Evolutionary conservation across 176 grass and related monocot species (phyloP).

Genomic region (Hsuehochloa calcarea): DNA sequence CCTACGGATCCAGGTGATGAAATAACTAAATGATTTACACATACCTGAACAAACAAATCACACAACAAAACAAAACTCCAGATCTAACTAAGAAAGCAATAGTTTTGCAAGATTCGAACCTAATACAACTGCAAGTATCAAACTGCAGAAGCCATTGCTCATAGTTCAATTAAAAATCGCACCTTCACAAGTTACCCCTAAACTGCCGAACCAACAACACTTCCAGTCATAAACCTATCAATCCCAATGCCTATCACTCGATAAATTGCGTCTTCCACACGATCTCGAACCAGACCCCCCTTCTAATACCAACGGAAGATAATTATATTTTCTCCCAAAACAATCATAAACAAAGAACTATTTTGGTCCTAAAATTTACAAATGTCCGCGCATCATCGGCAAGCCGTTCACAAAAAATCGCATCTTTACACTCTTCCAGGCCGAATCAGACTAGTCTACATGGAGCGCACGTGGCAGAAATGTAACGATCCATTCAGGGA

Average conservation of each 20-base stretch:
- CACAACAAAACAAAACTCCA: neutral
- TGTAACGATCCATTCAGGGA: slow-evolving; percentile 17
- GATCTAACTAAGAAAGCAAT: neutral
- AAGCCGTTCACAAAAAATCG: neutral
- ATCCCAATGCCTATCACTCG: neutral
- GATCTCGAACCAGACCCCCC: slow-evolving; percentile 1
- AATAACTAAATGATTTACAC: neutral
- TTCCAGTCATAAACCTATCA: neutral
- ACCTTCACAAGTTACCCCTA: neutral
- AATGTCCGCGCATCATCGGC: neutral
- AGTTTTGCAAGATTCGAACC: neutral
- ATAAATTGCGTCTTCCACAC: neutral
- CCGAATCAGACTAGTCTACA: neutral
- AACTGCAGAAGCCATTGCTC: neutral
- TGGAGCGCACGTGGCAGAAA: neutral
- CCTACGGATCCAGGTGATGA: neutral
- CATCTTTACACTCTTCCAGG: neutral
- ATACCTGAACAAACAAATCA: neutral
- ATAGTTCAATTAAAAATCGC: neutral
- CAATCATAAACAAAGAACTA: neutral
- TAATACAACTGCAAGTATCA: slow-evolving; percentile 17
- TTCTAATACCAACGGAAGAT: neutral
- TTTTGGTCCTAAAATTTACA: neutral
- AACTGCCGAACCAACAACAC: neutral
- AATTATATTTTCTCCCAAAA: neutral